Evolutionary conservation across 441 rosid species (phyloP), one percentile per base, ranked within the genome.

Genomic region (Bocquillonia castaneifolia): DNA sequence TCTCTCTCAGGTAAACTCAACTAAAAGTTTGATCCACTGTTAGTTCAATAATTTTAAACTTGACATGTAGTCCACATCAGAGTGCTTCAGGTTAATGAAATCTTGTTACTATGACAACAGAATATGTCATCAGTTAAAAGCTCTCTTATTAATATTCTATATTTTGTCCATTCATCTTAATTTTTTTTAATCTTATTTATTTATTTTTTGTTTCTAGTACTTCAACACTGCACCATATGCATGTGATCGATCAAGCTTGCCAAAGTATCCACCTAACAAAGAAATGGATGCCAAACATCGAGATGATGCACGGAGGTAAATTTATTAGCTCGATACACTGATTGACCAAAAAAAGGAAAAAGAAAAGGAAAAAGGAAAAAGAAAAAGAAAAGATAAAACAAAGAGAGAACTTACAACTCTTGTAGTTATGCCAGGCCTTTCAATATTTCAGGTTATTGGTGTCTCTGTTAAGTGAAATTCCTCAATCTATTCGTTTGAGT

Each of bases 201-300:
- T 39, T 63, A 42, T 6, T 31, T 18, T 10, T 60, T 13, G 34
- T 54, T 29, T 74, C 39, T 83, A 91, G 99, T 91, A 87, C 74
- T 91, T 94, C 84, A 81, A 57, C 28, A 82, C 86, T 29, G 58
- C 57, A 72, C 99, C 99, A 60, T 83, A 75, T 54, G 87, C 97
- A 0, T 91, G 97, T 72, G 90, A 88, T n/a, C 97, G 96, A 34
- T 90, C 97, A 66, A 81, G 82, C 75, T 80, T 94, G 80, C 97
- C 97, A 51, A 85, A 83, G 78, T 94, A 91, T 76, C 83, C 93
- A 53, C 97, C 99, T 62, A 94, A 83, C 77, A 94, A 85, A 73
- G 99, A 94, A 83, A 86, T 94, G 69, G 97, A 91, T 78, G 99
- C 90, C 63, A 91, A 88, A 79, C 60, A 63, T 56, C 86, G 95